These are phyloP conservation scores for Musa balbisiana DNA, from an alignment of 202 grass and related monocot genomes.

Conservation along the genomic window DNA sequence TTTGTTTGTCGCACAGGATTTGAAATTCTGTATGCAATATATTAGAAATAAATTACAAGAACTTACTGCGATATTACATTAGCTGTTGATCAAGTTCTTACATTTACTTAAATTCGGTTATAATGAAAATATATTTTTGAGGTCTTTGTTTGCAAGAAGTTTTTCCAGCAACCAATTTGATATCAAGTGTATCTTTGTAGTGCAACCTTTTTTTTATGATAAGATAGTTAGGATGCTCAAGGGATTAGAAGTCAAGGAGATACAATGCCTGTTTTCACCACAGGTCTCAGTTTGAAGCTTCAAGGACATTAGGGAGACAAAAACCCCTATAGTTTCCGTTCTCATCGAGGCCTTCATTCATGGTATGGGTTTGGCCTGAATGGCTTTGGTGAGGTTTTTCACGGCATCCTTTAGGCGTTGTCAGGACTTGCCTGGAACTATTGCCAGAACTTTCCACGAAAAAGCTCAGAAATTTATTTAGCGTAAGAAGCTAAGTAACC, in stretches of 20 bases:
- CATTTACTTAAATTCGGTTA: not conserved
- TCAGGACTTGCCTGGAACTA: no score
- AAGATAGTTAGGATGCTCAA: not conserved
- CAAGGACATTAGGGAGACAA: not conserved
- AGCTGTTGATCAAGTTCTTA: not conserved
- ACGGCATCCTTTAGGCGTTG: no score
- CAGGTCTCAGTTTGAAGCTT: not conserved
- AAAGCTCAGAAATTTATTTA: no score
- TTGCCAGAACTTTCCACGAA: no score
- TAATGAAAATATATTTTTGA: not conserved
- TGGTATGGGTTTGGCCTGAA: not conserved
- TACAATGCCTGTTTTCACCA: not conserved
- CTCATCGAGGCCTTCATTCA: not conserved
- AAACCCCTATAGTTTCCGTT: not conserved
- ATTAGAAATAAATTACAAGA: not conserved
- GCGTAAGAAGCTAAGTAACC: no score
- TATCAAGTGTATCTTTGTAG: not conserved
- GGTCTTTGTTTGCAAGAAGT: not conserved
- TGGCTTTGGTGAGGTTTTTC: not conserved
- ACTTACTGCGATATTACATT: not conserved
- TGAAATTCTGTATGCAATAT: not conserved
- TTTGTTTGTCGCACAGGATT: not conserved
- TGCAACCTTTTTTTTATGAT: not conserved
- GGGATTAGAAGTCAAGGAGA: not conserved
- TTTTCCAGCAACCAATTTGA: not conserved